Conservation (phyloP, 73 alveolate genomes). For the Effrenium voratum region DNA sequence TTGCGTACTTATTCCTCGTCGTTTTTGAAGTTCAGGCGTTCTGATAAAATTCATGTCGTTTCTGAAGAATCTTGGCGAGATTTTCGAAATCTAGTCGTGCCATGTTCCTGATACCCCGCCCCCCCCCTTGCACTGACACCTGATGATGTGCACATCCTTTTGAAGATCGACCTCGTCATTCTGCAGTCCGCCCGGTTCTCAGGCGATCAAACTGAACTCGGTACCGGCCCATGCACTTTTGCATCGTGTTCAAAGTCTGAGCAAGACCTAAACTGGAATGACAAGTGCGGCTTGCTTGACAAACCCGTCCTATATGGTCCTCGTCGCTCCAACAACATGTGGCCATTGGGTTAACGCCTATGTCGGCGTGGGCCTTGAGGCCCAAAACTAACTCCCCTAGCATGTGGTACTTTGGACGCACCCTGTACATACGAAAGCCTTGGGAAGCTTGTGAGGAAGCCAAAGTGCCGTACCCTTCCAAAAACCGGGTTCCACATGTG, state of each 20-base stretch:
- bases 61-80: not conserved
- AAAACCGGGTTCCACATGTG: not conserved
- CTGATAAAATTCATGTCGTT: not conserved
- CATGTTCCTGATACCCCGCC: not conserved
- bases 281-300: not conserved
- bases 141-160: not conserved
- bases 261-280: slow-evolving; percentile 2
- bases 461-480: slow-evolving; percentile 24
- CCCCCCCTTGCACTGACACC: not conserved
- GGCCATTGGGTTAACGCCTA: not conserved
- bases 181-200: not conserved
- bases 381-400: not conserved
- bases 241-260: not conserved
- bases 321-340: slow-evolving; percentile 20
- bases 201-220: not conserved
- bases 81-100: not conserved
- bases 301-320: slow-evolving; percentile 1
- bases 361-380: not conserved
- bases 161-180: not conserved
- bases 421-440: not conserved
- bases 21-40: slow-evolving; percentile 5
- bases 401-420: slow-evolving; percentile 37
- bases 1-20: not conserved
- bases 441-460: not conserved
- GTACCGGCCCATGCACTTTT: slow-evolving; percentile 38